A percentile compares a stretch with the other conserved stretches of the same genome.
These are phyloP conservation scores for Strigomonas culicis DNA, from an alignment of 208 protist genomes.

Conservation along the genomic window DNA sequence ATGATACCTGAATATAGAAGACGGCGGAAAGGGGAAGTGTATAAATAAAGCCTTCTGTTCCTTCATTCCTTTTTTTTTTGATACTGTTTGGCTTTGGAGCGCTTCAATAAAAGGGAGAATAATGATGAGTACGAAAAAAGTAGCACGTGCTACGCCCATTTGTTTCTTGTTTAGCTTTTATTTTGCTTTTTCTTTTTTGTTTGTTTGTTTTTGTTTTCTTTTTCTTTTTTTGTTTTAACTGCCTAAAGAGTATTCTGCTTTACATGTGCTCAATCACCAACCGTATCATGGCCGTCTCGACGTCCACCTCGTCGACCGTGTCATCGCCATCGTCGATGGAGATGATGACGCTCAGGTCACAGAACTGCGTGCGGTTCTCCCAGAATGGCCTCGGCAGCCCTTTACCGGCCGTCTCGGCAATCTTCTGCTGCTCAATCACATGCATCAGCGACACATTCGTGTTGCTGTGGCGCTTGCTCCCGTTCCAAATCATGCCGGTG, in stretches of 20 bases:
- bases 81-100: not conserved
- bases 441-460: constrained; percentile 75
- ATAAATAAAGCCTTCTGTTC: constrained; percentile 5
- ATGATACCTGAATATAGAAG: constrained; percentile 3
- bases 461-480: constrained; percentile 58
- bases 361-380: constrained; percentile 76
- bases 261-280: constrained; percentile 45
- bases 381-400: constrained; percentile 57
- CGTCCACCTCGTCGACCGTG: constrained; percentile 76
- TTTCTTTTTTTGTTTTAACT: not conserved
- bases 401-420: constrained; percentile 36
- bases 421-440: constrained; percentile 81
- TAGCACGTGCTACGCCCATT: not conserved
- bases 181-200: constrained; percentile 14
- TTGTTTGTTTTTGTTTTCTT: not conserved
- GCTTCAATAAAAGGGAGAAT: constrained; percentile 1
- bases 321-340: constrained; percentile 70
- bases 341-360: constrained; percentile 67
- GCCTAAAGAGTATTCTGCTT: constrained; percentile 4
- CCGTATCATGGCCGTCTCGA: constrained; percentile 76
- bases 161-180: not conserved
- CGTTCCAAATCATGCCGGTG: constrained; percentile 84
- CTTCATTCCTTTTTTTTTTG: constrained; percentile 12
- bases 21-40: constrained; percentile 1
- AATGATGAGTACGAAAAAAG: constrained; percentile 14